Percentiles rank a stretch among this genome's conserved stretches.
These are phyloP conservation scores for Rhynchosporium graminicola DNA, from an alignment of 2,329 filamentous ascomycete species.

Conservation along the genomic window DNA sequence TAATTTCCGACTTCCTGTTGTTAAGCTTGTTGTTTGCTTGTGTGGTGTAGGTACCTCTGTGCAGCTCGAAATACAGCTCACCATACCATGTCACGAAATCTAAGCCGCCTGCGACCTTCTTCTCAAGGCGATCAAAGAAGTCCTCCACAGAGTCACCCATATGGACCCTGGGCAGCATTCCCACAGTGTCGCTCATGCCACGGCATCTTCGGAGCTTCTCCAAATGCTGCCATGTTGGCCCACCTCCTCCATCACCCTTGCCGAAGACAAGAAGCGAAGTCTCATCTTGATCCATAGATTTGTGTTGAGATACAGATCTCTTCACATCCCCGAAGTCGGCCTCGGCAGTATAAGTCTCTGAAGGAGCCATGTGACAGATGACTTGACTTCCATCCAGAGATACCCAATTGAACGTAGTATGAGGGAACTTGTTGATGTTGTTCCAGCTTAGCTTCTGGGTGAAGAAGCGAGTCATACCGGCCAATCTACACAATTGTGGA, in stretches of 20 bases:
- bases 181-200: slow-evolving; percentile 84
- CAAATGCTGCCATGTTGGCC: slow-evolving; percentile 88
- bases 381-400: slow-evolving; percentile 94
- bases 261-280: slow-evolving; percentile 92
- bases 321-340: slow-evolving; percentile 94
- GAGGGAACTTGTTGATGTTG: slow-evolving; percentile 98
- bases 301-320: slow-evolving; percentile 87
- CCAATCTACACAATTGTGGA: slow-evolving; percentile 86
- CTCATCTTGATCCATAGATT: slow-evolving; percentile 90
- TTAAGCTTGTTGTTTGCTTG: slow-evolving; percentile 97
- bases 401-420: slow-evolving; percentile 99
- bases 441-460: slow-evolving; percentile 99
- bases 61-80: slow-evolving; percentile 96
- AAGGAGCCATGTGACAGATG: slow-evolving; percentile 94
- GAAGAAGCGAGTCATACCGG: slow-evolving; percentile 96
- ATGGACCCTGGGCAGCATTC: slow-evolving; percentile 81
- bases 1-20: slow-evolving; percentile 81
- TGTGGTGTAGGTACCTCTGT: slow-evolving; percentile 95
- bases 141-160: slow-evolving; percentile 90
- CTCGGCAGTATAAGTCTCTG: slow-evolving; percentile 92
- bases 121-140: slow-evolving; percentile 84
- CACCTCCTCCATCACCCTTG: slow-evolving; percentile 94
- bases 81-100: slow-evolving; percentile 95
- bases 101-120: slow-evolving; percentile 62
- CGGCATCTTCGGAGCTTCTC: slow-evolving; percentile 94